phyloP scores from a whole-genome alignment of 225 moss, liverwort and hornwort genomes.

The Pseudoscleropodium purum region DNA sequence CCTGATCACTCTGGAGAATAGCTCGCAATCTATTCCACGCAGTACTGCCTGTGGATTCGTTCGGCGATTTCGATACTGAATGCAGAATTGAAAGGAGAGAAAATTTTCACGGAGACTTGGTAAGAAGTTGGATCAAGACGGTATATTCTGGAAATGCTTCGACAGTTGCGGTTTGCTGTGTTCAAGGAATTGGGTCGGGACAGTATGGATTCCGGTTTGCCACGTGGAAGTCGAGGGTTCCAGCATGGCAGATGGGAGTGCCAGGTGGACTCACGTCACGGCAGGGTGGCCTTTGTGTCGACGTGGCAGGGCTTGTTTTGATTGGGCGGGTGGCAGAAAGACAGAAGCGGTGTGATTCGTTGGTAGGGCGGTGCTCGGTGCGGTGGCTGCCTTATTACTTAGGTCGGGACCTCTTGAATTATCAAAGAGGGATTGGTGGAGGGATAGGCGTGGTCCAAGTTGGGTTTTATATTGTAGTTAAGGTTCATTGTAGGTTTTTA shows the following conservation, averaged over 20 bases:
- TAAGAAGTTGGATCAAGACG: background rate
- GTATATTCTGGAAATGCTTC: background rate
- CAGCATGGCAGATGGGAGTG: background rate
- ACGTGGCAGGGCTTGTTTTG: background rate
- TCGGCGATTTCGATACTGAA: background rate
- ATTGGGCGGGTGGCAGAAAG: background rate
- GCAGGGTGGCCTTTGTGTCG: background rate
- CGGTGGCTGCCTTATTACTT: background rate
- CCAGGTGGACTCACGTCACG: background rate
- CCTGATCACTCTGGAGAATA: background rate
- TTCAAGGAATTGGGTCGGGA: too few species aligned
- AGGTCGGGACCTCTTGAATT: background rate
- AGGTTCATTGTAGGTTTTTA: too few species aligned
- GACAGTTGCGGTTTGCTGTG: background rate
- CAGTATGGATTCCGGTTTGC: background rate
- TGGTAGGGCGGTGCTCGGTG: background rate
- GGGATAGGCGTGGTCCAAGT: too few species aligned
- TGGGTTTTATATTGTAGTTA: too few species aligned
- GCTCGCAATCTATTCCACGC: background rate
- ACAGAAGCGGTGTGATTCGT: background rate
- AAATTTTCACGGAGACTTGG: background rate
- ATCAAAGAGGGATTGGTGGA: too few species aligned
- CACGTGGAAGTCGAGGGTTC: background rate
- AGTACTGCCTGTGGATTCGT: background rate
- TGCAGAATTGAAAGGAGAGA: background rate